Conservation (phyloP, 805 yeast species). For the Saccharomycopsis capsularis region DNA sequence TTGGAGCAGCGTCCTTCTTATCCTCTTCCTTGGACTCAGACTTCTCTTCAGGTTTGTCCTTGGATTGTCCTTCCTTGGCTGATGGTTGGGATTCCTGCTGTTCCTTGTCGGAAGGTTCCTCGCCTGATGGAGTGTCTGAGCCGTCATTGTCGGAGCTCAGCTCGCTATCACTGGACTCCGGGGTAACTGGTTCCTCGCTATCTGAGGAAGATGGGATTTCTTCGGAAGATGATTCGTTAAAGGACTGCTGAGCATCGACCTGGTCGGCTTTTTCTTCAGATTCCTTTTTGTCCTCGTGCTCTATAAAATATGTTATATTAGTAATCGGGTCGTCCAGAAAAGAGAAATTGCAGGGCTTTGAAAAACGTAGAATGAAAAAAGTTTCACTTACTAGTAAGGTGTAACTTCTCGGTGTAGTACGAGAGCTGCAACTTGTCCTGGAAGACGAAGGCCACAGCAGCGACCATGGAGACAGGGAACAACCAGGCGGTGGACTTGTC, state of each 20-base stretch:
- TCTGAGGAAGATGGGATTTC: not conserved
- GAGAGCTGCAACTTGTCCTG: conserved; percentile 3
- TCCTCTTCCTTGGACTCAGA: conserved; percentile 4
- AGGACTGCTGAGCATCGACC: too few species aligned
- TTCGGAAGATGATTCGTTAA: not conserved
- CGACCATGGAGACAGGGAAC: conserved; percentile 11
- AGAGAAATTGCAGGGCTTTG: too few species aligned
- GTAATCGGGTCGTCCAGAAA: too few species aligned
- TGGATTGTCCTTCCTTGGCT: conserved; percentile 4
- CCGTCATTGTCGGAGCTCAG: not conserved
- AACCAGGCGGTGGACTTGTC: conserved; percentile 2
- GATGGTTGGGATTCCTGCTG: conserved; percentile 6
- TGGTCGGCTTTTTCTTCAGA: not conserved
- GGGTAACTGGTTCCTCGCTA: not conserved
- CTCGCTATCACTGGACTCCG: not conserved
- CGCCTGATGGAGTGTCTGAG: conserved; percentile 3
- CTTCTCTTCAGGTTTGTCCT: conserved; percentile 2
- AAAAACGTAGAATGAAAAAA: too few species aligned
- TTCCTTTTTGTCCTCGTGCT: conserved; percentile 4
- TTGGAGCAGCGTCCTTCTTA: too few species aligned
- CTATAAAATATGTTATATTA: too few species aligned
- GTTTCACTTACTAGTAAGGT: not conserved
- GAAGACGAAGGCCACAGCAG: conserved; percentile 6
- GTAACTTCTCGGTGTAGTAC: not conserved
- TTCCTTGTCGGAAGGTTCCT: conserved; percentile 6